phyloP scores from a whole-genome alignment of 23 red algal genomes.

The Gracilaria domingensis region DNA sequence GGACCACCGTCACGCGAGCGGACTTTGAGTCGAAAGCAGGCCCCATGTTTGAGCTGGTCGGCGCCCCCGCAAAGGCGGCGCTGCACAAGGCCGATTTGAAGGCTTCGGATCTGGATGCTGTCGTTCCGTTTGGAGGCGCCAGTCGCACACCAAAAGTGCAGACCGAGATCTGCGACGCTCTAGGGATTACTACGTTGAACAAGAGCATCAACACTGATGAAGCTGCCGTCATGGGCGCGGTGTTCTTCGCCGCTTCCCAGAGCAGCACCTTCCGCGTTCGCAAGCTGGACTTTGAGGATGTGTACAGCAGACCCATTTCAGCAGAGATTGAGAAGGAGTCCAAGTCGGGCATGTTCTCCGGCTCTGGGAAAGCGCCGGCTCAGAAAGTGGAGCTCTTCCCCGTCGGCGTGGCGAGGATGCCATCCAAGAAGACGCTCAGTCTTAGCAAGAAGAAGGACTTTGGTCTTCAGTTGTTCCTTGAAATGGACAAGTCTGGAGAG shows the following conservation, averaged over 20 bases:
- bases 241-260: constrained; percentile 79
- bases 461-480: constrained; percentile 48
- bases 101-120: constrained; percentile 68
- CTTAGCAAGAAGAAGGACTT: constrained; percentile 78
- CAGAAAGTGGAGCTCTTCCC: constrained; percentile 62
- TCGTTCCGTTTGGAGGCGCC: constrained; percentile 94
- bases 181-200: constrained; percentile 53
- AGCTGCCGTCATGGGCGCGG: constrained; percentile 84
- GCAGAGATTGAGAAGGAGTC: constrained; percentile 56
- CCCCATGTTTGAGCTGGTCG: constrained; percentile 53
- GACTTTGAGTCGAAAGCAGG: constrained; percentile 67
- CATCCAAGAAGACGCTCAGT: constrained; percentile 78
- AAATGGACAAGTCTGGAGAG: constrained; percentile 42
- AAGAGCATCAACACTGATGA: constrained; percentile 98
- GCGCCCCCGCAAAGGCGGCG: constrained; percentile 46
- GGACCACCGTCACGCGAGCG: constrained; percentile 53
- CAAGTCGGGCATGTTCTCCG: constrained; percentile 45
- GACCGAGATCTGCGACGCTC: constrained; percentile 37
- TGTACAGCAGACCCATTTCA: constrained; percentile 51
- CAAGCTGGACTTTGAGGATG: constrained; percentile 77
- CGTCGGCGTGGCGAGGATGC: constrained; percentile 51
- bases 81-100: constrained; percentile 49
- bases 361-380: constrained; percentile 7
- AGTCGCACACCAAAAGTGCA: constrained; percentile 86
- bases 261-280: constrained; percentile 83